Percentiles rank a stretch among this genome's conserved stretches.
Conservation (phyloP, 176 grass and related monocot genomes). For the Cocos nucifera region DNA sequence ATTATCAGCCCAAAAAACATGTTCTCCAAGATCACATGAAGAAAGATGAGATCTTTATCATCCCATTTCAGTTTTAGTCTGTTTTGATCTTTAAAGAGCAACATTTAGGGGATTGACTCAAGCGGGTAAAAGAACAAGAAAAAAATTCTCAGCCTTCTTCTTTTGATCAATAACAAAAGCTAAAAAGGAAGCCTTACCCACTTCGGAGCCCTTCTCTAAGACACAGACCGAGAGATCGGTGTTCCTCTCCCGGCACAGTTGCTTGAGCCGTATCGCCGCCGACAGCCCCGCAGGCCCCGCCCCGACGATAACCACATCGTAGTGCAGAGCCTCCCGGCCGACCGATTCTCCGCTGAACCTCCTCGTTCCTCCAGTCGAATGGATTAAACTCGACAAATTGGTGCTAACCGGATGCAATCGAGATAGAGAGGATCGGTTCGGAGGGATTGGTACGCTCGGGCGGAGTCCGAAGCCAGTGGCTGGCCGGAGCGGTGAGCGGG, state of each 20-base stretch:
- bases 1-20: too few species aligned
- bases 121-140: too few species aligned
- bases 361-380: conserved; percentile 7
- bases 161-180: too few species aligned
- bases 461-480: neutral
- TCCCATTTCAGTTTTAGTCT: too few species aligned
- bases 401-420: neutral
- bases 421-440: neutral
- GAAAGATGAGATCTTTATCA: too few species aligned
- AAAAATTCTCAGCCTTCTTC: too few species aligned
- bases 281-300: conserved; percentile 74
- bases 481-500: neutral
- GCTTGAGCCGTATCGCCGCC: conserved; percentile 88
- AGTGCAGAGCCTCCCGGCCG: conserved; percentile 51
- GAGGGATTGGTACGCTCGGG: neutral
- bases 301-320: conserved; percentile 92
- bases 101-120: too few species aligned
- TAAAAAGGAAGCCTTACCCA: conserved; percentile 32
- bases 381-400: neutral
- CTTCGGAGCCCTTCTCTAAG: conserved; percentile 89
- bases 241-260: conserved; percentile 69
- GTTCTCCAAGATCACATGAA: too few species aligned
- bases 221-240: conserved; percentile 83
- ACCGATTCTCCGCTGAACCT: conserved; percentile 26
- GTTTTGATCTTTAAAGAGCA: too few species aligned